phyloP scores from a whole-genome alignment of 139 green algal species.

The Tetraselmis chui region DNA sequence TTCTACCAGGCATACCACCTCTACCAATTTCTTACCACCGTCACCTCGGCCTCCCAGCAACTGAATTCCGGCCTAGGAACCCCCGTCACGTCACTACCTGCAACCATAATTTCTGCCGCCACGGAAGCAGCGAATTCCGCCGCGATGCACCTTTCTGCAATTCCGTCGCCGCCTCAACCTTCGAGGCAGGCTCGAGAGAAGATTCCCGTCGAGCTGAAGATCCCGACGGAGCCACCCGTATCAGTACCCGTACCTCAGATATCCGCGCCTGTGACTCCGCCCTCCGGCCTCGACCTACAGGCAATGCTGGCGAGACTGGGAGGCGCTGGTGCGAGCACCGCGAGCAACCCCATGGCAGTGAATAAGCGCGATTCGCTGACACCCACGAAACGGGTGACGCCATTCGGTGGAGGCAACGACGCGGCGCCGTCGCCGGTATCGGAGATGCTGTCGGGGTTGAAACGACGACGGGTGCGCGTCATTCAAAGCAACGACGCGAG shows the following conservation, averaged over 20 bases:
- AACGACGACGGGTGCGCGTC: neutral
- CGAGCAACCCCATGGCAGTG: too few relatives aligned
- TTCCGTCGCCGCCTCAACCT: neutral
- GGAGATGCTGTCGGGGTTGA: neutral
- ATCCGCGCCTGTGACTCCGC: neutral
- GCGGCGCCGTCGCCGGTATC: neutral
- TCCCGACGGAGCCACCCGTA: too few relatives aligned
- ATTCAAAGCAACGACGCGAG: neutral
- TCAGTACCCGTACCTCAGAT: too few relatives aligned
- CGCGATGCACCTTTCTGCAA: neutral
- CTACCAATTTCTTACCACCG: neutral
- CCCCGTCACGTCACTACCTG: neutral
- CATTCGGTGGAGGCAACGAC: too few relatives aligned
- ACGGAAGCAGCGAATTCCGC: neutral
- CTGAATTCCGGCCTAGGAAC: neutral
- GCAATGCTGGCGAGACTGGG: neutral
- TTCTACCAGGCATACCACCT: neutral
- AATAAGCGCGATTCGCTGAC: too few relatives aligned
- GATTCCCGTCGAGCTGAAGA: too few relatives aligned
- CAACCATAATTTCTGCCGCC: neutral
- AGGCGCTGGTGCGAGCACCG: too few relatives aligned
- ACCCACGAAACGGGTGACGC: too few relatives aligned
- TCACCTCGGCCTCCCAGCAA: neutral
- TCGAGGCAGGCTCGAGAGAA: too few relatives aligned
- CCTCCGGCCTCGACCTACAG: neutral